Evolutionary conservation across 805 yeast species (phyloP), one percentile per base, ranked within the genome.

Genomic region (Saturnispora mendoncae): DNA sequence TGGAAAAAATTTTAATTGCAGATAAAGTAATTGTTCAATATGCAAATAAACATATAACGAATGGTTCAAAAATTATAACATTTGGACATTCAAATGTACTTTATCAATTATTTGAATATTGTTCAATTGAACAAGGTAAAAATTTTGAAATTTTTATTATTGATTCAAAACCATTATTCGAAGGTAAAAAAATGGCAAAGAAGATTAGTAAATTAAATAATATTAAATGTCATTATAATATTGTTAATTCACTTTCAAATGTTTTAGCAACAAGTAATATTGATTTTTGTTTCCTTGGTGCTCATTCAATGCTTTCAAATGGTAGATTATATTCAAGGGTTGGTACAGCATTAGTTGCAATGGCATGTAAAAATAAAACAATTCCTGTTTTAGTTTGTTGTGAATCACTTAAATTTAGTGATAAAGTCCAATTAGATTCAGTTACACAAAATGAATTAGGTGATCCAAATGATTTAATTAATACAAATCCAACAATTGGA

Each of bases 331-430:
- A 84, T 57, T 84, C 97, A 2, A 75, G 98, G 47, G 97, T 86
- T 14, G 98, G 98, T 18, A 81, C 97, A 6, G 95, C 97, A 1
- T 67, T 88, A 63, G 75, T 92, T 35, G 94, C 97, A 7, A 84
- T 90, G 85, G 76, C 83, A 64, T 88, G 95, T 19, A 80, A 83
- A 51, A 76, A 82, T 42, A 77, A 88, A 55, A 84, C 87, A 54
- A 84, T 92, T 38, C 97, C 98, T 0, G 97, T 92, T 5, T 70
- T 92, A 47, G 95, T 94, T 1, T 85, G 96, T 54, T 90, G 97
- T 65, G 98, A 92, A 62, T 78, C 90, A 39, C 76, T 92, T 62
- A 92, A 92, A 64, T 92, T 92, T 56, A 78, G 94, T 21, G 97
- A 92, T 60, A 78, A 92, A 52, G 97, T 92, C 8, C 97, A 90